Base-by-base conservation (phyloP, 495 filamentous ascomycete genomes). In the Talaromyces wortmannii region DNA sequence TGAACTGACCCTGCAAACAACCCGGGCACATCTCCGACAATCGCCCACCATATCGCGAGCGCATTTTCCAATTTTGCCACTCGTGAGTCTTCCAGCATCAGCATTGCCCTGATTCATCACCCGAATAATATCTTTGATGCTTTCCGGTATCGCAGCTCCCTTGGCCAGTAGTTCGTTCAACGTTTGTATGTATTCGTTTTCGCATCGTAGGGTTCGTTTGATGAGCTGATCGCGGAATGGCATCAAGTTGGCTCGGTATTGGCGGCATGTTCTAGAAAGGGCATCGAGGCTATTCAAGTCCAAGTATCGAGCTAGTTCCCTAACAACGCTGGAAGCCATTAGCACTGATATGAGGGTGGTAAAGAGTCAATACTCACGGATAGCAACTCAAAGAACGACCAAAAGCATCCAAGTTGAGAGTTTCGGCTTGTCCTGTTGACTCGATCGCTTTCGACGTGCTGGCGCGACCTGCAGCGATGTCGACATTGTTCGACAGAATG, bases 261-360 rank as follows among this genome's bases (percentile, higher is more conserved):
- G 88, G 30, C 86, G 86, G 67, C 91, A 95, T 45, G 88, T 90
- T 36, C 78, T 76, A 55, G 91, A 88, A 15, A 96, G 79, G 50
- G 81, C 82, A 67, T 95, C 84, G 57, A 96, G 82, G 13, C 88
- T 86, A 67, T 92, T 95, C 13, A 95, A 80, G 66, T 96, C 91
- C 58, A 96, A 78, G 59, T 78, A 75, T 30, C 81, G 79, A 30
- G 87, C 85, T 53, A 96, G 81, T 56, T 84, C 80, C 57, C 81
- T 84, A 67, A 88, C 80, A 59, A 96, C 85, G 56, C 91, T 95
- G 73, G 43, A 55, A 29, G 13, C 50, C 43, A 48, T 63, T 45
- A 55, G 60, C 36, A 64, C 60, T 52, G 52, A 52, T 43, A 44
- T 23, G 57, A 55, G 63, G 59, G 55, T 55, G 47, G 57, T 11